Base-by-base conservation (phyloP, 2,329 filamentous ascomycete species). In the Diaporthe velutina region DNA sequence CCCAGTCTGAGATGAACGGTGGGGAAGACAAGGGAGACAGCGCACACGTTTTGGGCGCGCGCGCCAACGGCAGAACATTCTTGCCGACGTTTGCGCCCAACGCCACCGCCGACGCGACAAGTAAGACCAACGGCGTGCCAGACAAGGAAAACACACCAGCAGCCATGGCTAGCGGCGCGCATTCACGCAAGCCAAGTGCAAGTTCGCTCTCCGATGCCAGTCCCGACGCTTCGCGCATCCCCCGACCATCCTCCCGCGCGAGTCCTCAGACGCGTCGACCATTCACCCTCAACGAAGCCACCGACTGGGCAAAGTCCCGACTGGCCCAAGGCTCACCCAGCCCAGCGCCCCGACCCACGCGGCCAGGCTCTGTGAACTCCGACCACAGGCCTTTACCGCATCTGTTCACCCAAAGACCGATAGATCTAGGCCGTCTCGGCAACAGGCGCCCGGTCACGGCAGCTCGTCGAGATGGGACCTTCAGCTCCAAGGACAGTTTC, bases 301-400 rank as follows among this genome's bases (percentile, higher is more conserved):
- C 84, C 77, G 79, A 77, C 52, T 78, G 83, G 78, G 83, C 81
- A 3, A 82, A 84, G 71, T 82, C 83, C 45, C 80, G 80, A 42
- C 78, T 76, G n/a, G 77, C 80, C 79, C 85, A 86, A 75, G 87
- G 84, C 25, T 89, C 87, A 2, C 88, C 88, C 1, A 90, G 88
- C 72, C 88, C 88, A 0, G 88, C 88, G 1, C 88, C 88, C 2
- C 82, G 88, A 42, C 79, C 82, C 10, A 86, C 86, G 84, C 84
- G 85, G 17, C 70, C 67, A 12, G 40, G 9, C 19, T 48, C 68
- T 33, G 61, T 42, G 30, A 40, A 60, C 28, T 48, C 71, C 5
- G 38, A 67, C 2, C 54, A 74, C 13, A 71, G 55, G 58, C 57
- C 67, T 71, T 28, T 74, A 4, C 54, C 70, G 19, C 48, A 64